Base-by-base conservation (phyloP, 352 stramenopile genomes). In the Pythium monospermum region DNA sequence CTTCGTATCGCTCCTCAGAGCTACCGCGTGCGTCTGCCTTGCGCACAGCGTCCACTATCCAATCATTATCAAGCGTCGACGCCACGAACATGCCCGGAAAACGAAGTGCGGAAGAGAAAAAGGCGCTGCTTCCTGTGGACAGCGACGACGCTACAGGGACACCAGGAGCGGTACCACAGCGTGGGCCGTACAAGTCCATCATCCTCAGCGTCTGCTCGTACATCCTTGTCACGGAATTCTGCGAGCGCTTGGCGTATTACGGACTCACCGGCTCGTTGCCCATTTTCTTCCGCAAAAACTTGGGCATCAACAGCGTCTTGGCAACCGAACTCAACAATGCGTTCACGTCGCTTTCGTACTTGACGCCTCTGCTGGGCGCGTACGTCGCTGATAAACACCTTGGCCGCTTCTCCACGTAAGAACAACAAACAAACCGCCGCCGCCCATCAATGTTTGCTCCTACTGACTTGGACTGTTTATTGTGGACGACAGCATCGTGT, bases 141-240 rank as follows among this genome's bases (percentile, higher is more conserved):
- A 32, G 47, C 3, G 47, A 61, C 31, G 18, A 15, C 3, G 30
- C 26, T 16, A 36, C 43, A 4, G 38, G 31, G n/a, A 41, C 44
- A 2, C 15, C 38, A 16, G 15, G 40, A 15, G 16, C n/a, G 25
- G n/a, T n/a, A n/a, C 48, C 57, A 4, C 45, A 16, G 12, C 25
- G 18, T 28, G 19, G 37, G 19, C 39, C 31, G 26, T 30, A 67
- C 52, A 78, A 82, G 58, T 94, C 83, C 30, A 87, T 92, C 59
- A 91, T 94, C 55, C 37, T 91, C 30, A 90, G 66, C 64, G 83
- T 94, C 46, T 94, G 83, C 69, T 92, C 81, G 4, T 94, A 89
- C 65, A 94, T 94, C 52, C 81, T 94, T 45, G 77, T 92, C 45
- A 92, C 83, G 1, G 83, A 94, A 64, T 87, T 94, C 59, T 94